Evolutionary conservation across 2,329 filamentous ascomycete species (phyloP), one percentile per base, ranked within the genome.

Genomic region (Nigrospora sphaerica): DNA sequence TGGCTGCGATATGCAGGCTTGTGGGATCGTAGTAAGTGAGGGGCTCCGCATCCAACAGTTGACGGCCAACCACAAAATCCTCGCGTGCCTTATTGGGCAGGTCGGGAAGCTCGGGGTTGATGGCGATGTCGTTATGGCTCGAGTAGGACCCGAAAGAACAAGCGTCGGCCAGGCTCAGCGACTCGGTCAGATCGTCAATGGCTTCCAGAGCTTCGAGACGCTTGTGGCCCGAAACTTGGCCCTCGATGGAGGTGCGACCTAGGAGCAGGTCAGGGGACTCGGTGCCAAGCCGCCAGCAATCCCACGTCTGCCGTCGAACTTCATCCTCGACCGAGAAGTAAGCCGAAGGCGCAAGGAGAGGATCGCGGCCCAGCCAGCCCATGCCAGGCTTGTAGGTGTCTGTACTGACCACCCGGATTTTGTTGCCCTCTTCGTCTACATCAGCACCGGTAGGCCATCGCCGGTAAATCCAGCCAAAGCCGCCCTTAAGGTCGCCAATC

Each of bases 401-500:
- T 58, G 88, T 73, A 61, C 93, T 98, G 44, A 92, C 73, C 12
- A 95, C 86, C 19, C 91, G 82, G 37, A 92, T 72, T 11, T 75
- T 77, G 46, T 86, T 74, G 2, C 86, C 84, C 39, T 83, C 64
- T 44, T 78, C 71, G 56, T 92, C 83, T 3, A 83, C 58, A 57
- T 92, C 86, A 19, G 74, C 74, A 0, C 86, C 86, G 39, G 75
- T 78, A 10, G 88, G 86, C 81, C 84, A 92, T 47, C 85, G 77
- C 41, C 85, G 80, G 55, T 86, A 83, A 56, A 95, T 88, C 92
- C 95, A 98, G 57, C 92, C 87, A 39, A 95, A 78, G 0, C 93
- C 92, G 17, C 87, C 86, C 55, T 86, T 86, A n/a, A 81, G 74
- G 61, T 95, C 93, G 6, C 93, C 95, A 11, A 98, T 81, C 0